Evolutionary conservation across 2,329 filamentous ascomycete species (phyloP).

Genomic region (Calonectria hongkongensis): DNA sequence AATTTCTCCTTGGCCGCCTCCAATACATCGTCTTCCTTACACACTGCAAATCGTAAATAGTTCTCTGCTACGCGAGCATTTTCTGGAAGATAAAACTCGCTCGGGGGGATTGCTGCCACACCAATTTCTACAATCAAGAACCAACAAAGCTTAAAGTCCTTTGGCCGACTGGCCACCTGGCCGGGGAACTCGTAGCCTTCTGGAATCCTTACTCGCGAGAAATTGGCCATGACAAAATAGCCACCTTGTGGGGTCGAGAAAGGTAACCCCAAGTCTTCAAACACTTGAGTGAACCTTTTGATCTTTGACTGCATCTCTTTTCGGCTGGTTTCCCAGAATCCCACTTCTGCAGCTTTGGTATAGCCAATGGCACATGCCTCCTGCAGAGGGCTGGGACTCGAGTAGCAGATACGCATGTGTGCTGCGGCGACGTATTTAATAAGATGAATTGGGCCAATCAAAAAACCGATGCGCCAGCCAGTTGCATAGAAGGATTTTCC

Average conservation of each 20-base stretch:
- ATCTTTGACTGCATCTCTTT: constrained; percentile 92
- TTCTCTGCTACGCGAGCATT: constrained; percentile 89
- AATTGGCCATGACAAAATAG: constrained; percentile 96
- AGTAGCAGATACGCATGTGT: constrained; percentile 96
- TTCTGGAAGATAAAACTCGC: constrained; percentile 90
- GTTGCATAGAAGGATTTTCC: constrained; percentile 99
- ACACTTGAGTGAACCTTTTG: constrained; percentile 86
- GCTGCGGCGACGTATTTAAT: constrained; percentile 93
- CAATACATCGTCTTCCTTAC: constrained; percentile 89
- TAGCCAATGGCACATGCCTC: constrained; percentile 96
- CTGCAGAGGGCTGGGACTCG: constrained; percentile 91
- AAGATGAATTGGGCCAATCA: constrained; percentile 89
- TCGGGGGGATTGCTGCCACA: constrained; percentile 92
- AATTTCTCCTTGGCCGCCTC: constrained; percentile 80
- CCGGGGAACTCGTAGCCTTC: constrained; percentile 13
- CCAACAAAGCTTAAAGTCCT: constrained; percentile 94
- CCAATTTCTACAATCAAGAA: constrained; percentile 96
- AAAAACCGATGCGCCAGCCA: constrained; percentile 93
- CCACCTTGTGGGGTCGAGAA: constrained; percentile 95
- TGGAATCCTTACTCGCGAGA: constrained; percentile 78
- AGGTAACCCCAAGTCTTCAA: constrained; percentile 82
- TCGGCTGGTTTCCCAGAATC: constrained; percentile 90
- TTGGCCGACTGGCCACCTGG: constrained; percentile 71
- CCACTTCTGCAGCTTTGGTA: constrained; percentile 87
- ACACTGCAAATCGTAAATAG: constrained; percentile 92